These are phyloP conservation scores for Calonectria multiphialidica DNA, from an alignment of 2,329 filamentous ascomycete species.

Conservation along the genomic window DNA sequence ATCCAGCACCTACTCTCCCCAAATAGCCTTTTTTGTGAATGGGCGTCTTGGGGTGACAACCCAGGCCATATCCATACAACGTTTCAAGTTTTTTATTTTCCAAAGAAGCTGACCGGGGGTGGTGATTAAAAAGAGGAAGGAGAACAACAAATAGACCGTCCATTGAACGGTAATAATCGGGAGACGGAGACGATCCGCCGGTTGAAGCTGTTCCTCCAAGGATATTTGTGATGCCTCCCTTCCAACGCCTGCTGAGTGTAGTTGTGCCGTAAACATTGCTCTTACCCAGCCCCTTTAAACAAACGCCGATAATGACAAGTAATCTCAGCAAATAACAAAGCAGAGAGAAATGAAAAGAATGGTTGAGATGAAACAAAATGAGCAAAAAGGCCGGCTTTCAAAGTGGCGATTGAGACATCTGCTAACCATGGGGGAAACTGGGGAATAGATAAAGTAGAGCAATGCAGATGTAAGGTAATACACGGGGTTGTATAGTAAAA, in stretches of 20 bases:
- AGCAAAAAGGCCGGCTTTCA: constrained; percentile 33
- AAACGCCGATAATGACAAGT: constrained; percentile 33
- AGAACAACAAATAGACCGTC: not conserved
- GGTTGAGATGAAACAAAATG: not conserved
- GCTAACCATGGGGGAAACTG: constrained; percentile 29
- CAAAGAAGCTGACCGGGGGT: constrained; percentile 21
- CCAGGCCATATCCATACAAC: constrained; percentile 31
- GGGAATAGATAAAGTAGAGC: constrained; percentile 18
- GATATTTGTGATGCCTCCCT: constrained; percentile 5
- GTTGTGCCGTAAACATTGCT: constrained; percentile 14
- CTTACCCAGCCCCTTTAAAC: constrained; percentile 14
- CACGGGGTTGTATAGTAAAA: constrained; percentile 33
- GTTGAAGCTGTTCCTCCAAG: constrained; percentile 10
- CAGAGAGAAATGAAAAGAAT: constrained; percentile 14
- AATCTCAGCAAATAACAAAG: constrained; percentile 21
- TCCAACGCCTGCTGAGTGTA: constrained; percentile 11
- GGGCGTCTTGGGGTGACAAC: not conserved
- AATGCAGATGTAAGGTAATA: constrained; percentile 35
- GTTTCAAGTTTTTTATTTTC: constrained; percentile 35
- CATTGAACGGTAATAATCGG: not conserved
- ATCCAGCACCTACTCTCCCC: not conserved
- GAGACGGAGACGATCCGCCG: not conserved
- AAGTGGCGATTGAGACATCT: constrained; percentile 8
- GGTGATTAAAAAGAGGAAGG: constrained; percentile 12
- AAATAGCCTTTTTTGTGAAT: not conserved